Conservation (phyloP, 2,329 filamentous ascomycete genomes). For the Penicillium freii region DNA sequence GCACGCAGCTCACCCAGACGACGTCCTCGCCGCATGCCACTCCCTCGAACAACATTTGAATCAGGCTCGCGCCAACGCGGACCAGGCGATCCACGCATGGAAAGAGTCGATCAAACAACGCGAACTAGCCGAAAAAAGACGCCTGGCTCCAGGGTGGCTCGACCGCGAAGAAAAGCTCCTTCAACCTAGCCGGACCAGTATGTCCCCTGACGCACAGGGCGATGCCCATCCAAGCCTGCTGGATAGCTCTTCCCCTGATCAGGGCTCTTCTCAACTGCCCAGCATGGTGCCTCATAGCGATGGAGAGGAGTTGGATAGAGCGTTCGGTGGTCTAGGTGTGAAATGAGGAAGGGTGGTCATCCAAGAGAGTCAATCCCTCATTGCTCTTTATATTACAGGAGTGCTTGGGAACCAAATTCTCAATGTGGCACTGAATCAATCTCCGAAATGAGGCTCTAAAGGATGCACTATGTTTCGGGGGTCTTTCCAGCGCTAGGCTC, state of each 20-base stretch:
- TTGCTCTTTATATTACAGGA: not conserved
- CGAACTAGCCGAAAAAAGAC: constrained; percentile 62
- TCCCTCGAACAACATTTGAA: constrained; percentile 74
- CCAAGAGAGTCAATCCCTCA: not conserved
- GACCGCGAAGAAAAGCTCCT: constrained; percentile 61
- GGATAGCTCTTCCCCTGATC: constrained; percentile 38
- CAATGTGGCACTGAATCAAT: not conserved
- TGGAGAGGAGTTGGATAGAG: constrained; percentile 54
- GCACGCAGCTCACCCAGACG: constrained; percentile 79
- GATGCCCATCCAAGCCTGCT: constrained; percentile 33
- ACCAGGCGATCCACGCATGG: constrained; percentile 64
- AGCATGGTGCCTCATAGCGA: constrained; percentile 46
- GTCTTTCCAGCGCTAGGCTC: not conserved
- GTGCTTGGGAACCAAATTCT: not conserved
- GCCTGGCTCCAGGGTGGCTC: constrained; percentile 64
- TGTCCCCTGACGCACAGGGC: constrained; percentile 12
- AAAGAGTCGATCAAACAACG: constrained; percentile 61
- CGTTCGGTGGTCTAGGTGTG: constrained; percentile 51
- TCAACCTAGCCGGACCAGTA: constrained; percentile 45
- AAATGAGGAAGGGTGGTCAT: constrained; percentile 33
- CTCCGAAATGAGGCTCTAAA: not conserved
- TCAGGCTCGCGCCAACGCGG: constrained; percentile 66
- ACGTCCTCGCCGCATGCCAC: constrained; percentile 78
- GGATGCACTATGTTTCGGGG: not conserved
- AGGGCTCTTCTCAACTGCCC: constrained; percentile 35